Base-by-base conservation (phyloP, 768 basidiomycete species). In the Boletus sp. region DNA sequence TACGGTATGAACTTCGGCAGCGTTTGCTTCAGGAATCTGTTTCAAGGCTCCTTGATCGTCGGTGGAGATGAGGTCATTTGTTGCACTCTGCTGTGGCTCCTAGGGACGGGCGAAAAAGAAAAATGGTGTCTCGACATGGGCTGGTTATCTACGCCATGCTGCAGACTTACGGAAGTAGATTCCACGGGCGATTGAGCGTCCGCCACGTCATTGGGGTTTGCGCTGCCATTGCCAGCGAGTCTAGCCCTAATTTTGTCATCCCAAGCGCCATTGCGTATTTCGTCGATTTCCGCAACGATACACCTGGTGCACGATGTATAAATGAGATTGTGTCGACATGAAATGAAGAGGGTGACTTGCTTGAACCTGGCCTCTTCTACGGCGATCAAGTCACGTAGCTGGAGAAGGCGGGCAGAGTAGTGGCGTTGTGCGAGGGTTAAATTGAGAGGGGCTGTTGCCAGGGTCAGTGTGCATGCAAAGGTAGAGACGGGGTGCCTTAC, bases 341-440 rank as follows among this genome's bases (percentile, higher is more conserved):
- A 42, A 33, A 34, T 14, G 13, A 30, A 43, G 39, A 41, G 14
- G 23, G 2, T 7, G 39, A 57, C 79, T 27, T 64, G 87, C 90
- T 83, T 90, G 81, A 94, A 97, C 53, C 80, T 83, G 29, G 72
- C 68, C 72, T 96, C 94, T 65, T 94, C 88, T 1, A 73, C 77
- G 32, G 77, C 63, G 38, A 97, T 91, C 41, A 85, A 77, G n/a
- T 76, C 76, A 52, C 83, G 81, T 4, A 97, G 74, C 61, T 96
- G 89, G 17, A 78, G 65, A 35, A 92, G 76, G 30, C 93, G 85
- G 5, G 77, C 76, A 38, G 77, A 71, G 64, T 90, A 96, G 69
- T 85, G 82, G 47, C 77, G 86, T 65, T 89, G 83, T 1, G 94
- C 92, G 38, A 97, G 79, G 47, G 77, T 73, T 10, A 87, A 77